phyloP scores from a whole-genome alignment of 139 green algal genomes.

The Edaphochlamys debaryana region DNA sequence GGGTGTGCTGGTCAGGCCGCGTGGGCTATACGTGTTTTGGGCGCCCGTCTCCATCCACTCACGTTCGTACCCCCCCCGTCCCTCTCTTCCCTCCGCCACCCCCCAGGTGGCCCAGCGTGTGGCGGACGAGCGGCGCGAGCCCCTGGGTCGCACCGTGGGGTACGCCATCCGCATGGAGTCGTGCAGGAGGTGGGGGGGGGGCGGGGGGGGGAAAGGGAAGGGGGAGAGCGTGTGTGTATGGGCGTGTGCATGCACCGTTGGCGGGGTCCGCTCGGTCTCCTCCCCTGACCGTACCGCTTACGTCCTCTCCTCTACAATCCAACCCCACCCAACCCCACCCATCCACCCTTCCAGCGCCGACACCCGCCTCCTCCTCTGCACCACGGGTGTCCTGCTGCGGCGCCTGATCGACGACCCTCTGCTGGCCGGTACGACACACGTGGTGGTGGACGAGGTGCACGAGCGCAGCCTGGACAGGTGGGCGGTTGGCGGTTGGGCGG shows the following conservation, averaged over 20 bases:
- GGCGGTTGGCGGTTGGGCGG: too few species aligned
- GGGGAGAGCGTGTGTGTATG: too few species aligned
- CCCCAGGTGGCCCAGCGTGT: constrained; percentile 74
- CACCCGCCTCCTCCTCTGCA: constrained; percentile 59
- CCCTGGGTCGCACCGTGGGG: constrained; percentile 66
- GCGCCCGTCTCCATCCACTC: too few species aligned
- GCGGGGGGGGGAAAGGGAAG: too few species aligned
- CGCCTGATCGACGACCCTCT: constrained; percentile 56
- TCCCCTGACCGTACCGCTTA: too few species aligned
- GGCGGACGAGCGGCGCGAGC: constrained; percentile 68
- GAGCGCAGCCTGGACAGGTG: constrained; percentile 39
- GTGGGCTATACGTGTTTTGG: too few species aligned
- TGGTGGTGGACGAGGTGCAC: constrained; percentile 79
- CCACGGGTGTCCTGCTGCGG: constrained; percentile 72
- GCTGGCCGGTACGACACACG: constrained; percentile 62
- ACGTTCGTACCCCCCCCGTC: too few species aligned
- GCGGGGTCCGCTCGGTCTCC: too few species aligned
- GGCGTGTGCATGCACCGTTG: too few species aligned
- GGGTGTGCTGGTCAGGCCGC: too few species aligned
- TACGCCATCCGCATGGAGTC: constrained; percentile 57
- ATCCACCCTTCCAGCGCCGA: background rate
- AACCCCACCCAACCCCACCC: background rate
- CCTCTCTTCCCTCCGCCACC: too few species aligned
- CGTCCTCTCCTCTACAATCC: too few species aligned
- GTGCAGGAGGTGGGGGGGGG: background rate